These are phyloP conservation scores for Artemisia argyi DNA, from an alignment of 129 eudicot species.

Conservation along the genomic window DNA sequence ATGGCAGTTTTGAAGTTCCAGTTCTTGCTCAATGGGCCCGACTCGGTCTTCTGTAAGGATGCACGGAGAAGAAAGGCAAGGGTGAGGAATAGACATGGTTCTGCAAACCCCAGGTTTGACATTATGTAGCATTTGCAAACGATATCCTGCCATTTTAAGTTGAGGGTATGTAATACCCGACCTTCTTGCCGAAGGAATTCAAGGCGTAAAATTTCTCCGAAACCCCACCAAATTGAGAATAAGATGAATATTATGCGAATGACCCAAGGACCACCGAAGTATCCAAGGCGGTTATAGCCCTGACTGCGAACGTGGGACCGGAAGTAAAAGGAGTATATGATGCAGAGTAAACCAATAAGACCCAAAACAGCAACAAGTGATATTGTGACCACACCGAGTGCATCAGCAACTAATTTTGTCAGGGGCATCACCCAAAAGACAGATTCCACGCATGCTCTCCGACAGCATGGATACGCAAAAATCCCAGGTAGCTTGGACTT, in stretches of 20 bases:
- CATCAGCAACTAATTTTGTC: constrained; percentile 89
- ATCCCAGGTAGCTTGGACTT: constrained; percentile 22
- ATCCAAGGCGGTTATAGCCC: constrained; percentile 56
- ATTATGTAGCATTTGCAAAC: constrained; percentile 92
- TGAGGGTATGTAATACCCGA: constrained; percentile 49
- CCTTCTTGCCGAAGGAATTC: constrained; percentile 66
- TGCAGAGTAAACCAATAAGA: constrained; percentile 71
- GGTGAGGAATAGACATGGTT: constrained; percentile 82
- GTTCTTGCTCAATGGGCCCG: constrained; percentile 62
- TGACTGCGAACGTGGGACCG: constrained; percentile 61
- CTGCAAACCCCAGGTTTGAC: constrained; percentile 93
- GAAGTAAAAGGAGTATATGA: constrained; percentile 71
- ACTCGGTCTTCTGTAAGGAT: constrained; percentile 63
- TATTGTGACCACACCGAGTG: constrained; percentile 98
- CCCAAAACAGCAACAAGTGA: constrained; percentile 62
- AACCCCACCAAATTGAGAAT: constrained; percentile 79
- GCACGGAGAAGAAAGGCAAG: constrained; percentile 84
- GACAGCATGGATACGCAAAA: constrained; percentile 81
- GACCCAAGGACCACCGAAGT: constrained; percentile 88
- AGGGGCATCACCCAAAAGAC: constrained; percentile 98
- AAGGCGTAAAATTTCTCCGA: constrained; percentile 73
- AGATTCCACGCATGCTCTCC: constrained; percentile 95
- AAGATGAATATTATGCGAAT: constrained; percentile 61
- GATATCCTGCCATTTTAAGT: constrained; percentile 72
- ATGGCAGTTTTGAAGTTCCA: constrained; percentile 77